Conservation (phyloP, 441 rosid species). For the Cnidoscolus chayamansa region DNA sequence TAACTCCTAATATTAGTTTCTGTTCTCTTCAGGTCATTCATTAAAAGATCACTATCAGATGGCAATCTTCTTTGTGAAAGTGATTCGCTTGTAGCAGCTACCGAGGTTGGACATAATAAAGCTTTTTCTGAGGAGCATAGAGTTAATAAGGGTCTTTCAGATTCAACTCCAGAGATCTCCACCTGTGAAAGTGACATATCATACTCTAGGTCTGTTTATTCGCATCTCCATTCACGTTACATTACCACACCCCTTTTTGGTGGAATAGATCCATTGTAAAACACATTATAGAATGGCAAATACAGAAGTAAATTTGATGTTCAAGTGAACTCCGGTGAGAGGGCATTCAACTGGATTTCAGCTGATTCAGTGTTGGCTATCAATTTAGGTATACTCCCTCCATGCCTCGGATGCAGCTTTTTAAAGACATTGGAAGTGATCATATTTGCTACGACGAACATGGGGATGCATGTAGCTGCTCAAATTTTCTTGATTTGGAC, state of each 20-base stretch:
- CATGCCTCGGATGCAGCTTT: slow-evolving; percentile 32
- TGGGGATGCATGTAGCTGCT: slow-evolving; percentile 62
- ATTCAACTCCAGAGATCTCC: slow-evolving; percentile 64
- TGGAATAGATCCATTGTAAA: background rate
- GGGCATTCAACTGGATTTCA: slow-evolving; percentile 6
- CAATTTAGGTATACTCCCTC: slow-evolving; percentile 47
- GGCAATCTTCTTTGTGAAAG: slow-evolving; percentile 64
- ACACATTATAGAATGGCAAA: background rate
- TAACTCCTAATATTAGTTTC: slow-evolving; percentile 14
- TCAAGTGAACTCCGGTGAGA: background rate
- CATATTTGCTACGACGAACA: slow-evolving; percentile 51
- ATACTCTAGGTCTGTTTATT: slow-evolving; percentile 47
- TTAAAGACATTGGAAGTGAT: slow-evolving; percentile 52
- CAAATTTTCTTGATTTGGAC: slow-evolving; percentile 75
- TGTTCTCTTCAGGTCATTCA: slow-evolving; percentile 42
- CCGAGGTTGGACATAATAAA: slow-evolving; percentile 36
- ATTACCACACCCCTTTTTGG: background rate
- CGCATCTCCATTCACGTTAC: background rate
- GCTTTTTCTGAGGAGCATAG: slow-evolving; percentile 38
- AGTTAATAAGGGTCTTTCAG: slow-evolving; percentile 51
- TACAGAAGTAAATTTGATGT: background rate
- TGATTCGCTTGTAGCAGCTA: slow-evolving; percentile 37
- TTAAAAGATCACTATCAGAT: slow-evolving; percentile 89
- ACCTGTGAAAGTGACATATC: slow-evolving; percentile 49
- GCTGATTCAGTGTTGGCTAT: slow-evolving; percentile 18